phyloP scores from a whole-genome alignment of 352 stramenopile species.

The Phytophthora fragariae region DNA sequence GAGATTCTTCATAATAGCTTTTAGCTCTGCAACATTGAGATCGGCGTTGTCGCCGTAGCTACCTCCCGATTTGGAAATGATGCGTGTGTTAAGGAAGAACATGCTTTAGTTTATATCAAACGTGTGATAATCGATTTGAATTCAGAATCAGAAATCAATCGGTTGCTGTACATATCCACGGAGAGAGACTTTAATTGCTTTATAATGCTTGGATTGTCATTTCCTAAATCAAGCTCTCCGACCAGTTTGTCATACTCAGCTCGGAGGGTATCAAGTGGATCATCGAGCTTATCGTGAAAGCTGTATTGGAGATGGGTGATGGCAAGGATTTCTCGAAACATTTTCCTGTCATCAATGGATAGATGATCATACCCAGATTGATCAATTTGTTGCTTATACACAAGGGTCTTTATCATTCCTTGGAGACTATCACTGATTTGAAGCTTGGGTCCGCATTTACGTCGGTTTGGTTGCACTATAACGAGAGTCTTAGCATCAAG shows the following conservation, averaged over 20 bases:
- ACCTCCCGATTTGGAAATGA: no score
- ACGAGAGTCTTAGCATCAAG: slow-evolving; percentile 9
- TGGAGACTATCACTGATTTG: slow-evolving; percentile 15
- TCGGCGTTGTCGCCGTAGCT: no score
- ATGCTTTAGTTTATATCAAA: no score
- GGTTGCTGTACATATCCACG: slow-evolving; percentile 26
- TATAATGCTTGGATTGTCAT: no score
- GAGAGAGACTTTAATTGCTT: background rate
- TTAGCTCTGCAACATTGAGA: no score
- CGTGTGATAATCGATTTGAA: background rate
- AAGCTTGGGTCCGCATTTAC: slow-evolving; percentile 9
- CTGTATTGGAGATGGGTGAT: background rate
- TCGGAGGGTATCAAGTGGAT: slow-evolving; percentile 3
- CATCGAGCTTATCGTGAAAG: background rate
- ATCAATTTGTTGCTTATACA: background rate
- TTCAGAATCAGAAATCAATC: background rate
- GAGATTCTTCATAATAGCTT: no score
- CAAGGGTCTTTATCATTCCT: background rate
- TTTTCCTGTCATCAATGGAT: background rate
- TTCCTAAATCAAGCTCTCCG: no score
- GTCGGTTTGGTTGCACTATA: slow-evolving; percentile 14
- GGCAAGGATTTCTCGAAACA: background rate
- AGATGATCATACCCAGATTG: background rate
- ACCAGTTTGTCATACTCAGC: slow-evolving; percentile 8
- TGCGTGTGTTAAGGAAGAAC: no score